Percentiles rank a stretch among this genome's conserved stretches.
Evolutionary conservation across 768 basidiomycete genomes (phyloP).

Genomic region (Fomitopsis serialis): DNA sequence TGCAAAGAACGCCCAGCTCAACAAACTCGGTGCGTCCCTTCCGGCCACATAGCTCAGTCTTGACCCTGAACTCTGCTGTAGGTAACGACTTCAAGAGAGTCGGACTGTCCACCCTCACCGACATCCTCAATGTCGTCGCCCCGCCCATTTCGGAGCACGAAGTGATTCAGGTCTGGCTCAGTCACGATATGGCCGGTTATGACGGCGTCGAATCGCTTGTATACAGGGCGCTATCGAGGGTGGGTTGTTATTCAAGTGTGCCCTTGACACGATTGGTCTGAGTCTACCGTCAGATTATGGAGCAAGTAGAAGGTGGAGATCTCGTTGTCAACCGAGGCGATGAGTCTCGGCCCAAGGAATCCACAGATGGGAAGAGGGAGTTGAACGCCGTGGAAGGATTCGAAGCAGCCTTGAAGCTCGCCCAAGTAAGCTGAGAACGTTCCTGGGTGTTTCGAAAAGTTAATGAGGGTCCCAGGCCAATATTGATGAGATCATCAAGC

Average conservation of each 20-base stretch:
- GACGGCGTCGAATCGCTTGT: constrained; percentile 94
- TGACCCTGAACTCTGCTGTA: constrained; percentile 24
- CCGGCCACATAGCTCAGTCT: background rate
- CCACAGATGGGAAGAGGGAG: constrained; percentile 48
- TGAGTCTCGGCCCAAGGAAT: constrained; percentile 65
- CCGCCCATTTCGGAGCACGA: constrained; percentile 99
- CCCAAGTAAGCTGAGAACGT: constrained; percentile 51
- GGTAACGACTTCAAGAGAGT: constrained; percentile 88
- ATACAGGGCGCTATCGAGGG: constrained; percentile 79
- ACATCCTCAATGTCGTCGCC: constrained; percentile 93
- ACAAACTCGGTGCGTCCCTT: constrained; percentile 68
- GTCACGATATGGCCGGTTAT: constrained; percentile 95
- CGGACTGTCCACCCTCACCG: constrained; percentile 83
- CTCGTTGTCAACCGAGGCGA: constrained; percentile 82
- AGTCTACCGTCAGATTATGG: constrained; percentile 58
- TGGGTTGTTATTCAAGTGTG: constrained; percentile 31
- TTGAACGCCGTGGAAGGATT: constrained; percentile 82
- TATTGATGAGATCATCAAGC: constrained; percentile 69
- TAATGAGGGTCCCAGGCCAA: constrained; percentile 48
- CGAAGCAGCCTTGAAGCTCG: constrained; percentile 77
- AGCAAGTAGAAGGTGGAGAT: constrained; percentile 92
- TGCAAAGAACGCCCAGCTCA: constrained; percentile 82
- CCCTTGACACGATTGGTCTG: background rate
- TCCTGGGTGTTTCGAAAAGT: background rate
- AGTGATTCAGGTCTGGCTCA: constrained; percentile 92